Evolutionary conservation across 2,329 filamentous ascomycete genomes (phyloP).

Genomic region (Colletotrichum coccodes): DNA sequence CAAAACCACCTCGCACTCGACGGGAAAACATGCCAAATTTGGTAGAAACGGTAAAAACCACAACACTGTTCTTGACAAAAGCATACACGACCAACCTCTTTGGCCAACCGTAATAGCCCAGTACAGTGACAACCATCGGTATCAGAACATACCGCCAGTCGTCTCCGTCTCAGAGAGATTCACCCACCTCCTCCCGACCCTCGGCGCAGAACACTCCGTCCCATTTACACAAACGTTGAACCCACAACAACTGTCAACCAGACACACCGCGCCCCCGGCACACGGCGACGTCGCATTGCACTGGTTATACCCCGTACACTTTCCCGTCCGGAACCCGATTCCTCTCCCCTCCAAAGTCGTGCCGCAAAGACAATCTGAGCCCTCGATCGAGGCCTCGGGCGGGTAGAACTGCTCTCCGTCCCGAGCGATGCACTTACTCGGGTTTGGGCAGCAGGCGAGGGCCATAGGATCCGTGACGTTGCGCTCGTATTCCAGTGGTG

Average conservation of each 20-base stretch:
- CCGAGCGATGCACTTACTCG: slow-evolving; percentile 32
- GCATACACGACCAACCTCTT: too few species aligned
- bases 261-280: slow-evolving; percentile 4
- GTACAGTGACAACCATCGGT: too few species aligned
- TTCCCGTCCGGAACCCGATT: slow-evolving; percentile 22
- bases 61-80: too few species aligned
- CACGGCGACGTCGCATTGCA: slow-evolving; percentile 18
- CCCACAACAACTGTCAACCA: slow-evolving; percentile 31
- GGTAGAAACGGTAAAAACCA: too few species aligned
- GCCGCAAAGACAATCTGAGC: slow-evolving; percentile 48
- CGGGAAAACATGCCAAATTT: too few species aligned
- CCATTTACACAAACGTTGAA: slow-evolving; percentile 31
- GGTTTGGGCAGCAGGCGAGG: slow-evolving; percentile 45
- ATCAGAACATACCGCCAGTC: slow-evolving; percentile 6
- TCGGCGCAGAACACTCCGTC: slow-evolving; percentile 29
- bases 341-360: slow-evolving; percentile 33
- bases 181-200: not conserved
- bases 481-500: slow-evolving; percentile 21
- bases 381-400: slow-evolving; percentile 39
- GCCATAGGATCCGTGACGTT: slow-evolving; percentile 45
- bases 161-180: not conserved
- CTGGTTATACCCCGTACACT: slow-evolving; percentile 5
- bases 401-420: slow-evolving; percentile 43
- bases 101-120: too few species aligned
- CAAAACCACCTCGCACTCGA: too few species aligned